Conservation (phyloP, 2,329 filamentous ascomycete genomes). For the Calonectria hawksworthii region DNA sequence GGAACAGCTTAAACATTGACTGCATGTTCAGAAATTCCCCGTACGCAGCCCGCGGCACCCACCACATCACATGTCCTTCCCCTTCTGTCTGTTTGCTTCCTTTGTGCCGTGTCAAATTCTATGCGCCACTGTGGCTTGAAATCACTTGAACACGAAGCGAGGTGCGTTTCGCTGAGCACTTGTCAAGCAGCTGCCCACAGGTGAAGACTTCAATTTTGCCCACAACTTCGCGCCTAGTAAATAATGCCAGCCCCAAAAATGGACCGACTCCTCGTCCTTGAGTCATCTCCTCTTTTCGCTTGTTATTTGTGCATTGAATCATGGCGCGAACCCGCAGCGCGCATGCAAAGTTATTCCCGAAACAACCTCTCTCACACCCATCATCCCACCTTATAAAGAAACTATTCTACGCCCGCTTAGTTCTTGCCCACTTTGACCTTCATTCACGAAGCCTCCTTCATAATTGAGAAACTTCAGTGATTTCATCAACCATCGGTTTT, state of each 20-base stretch:
- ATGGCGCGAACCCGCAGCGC: neutral
- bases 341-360: neutral
- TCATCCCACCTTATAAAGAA: neutral
- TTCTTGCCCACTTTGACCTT: neutral
- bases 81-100: neutral
- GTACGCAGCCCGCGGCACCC: neutral
- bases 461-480: neutral
- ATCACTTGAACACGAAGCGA: neutral
- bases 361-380: neutral
- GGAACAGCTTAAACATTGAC: neutral
- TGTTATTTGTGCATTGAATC: conserved; percentile 7
- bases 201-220: neutral
- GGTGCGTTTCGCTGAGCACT: neutral
- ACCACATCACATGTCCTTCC: neutral
- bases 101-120: neutral
- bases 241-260: neutral
- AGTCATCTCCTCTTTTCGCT: conserved; percentile 11
- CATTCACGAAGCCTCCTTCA: neutral
- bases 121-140: conserved; percentile 19
- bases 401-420: neutral
- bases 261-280: conserved; percentile 13
- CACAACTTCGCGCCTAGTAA: neutral
- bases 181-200: conserved; percentile 7
- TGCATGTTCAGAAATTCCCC: neutral
- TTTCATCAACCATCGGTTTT: neutral